Evolutionary conservation across 495 filamentous ascomycete species (phyloP).

Genomic region (Aspergillus egyptiacus): DNA sequence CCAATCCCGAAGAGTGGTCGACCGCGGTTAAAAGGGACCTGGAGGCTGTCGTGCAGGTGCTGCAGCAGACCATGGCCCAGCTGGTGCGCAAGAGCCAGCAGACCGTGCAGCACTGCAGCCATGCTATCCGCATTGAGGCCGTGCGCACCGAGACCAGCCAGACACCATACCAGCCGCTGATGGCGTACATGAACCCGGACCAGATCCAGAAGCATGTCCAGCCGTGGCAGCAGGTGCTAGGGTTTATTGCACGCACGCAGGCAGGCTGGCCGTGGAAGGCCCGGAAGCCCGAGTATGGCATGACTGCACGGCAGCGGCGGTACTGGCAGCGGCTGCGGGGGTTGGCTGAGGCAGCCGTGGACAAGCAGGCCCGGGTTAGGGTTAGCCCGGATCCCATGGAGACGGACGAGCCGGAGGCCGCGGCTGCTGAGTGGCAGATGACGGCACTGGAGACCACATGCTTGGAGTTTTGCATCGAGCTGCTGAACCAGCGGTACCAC

Average conservation of each 20-base stretch:
- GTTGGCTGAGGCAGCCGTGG: background rate
- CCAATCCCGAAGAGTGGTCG: too few relatives aligned
- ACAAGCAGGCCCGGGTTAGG: too few relatives aligned
- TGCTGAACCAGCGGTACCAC: background rate
- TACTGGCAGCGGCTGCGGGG: background rate
- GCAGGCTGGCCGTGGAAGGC: background rate
- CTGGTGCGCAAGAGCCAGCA: slow-evolving; percentile 9
- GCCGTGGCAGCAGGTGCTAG: slow-evolving; percentile 14
- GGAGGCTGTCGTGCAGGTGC: background rate
- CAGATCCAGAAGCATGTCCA: slow-evolving; percentile 7
- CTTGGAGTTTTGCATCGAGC: background rate
- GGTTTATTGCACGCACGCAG: slow-evolving; percentile 15
- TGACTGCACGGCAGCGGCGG: background rate
- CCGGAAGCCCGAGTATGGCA: background rate
- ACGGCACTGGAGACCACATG: background rate
- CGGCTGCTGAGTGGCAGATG: background rate
- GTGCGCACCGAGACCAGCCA: background rate
- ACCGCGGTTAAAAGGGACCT: too few relatives aligned
- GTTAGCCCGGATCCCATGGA: too few relatives aligned
- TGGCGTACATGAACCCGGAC: slow-evolving; percentile 10
- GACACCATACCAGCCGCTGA: slow-evolving; percentile 5
- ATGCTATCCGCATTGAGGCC: background rate
- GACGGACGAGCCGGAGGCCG: background rate
- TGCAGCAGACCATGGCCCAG: slow-evolving; percentile 4
- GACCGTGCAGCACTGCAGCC: slow-evolving; percentile 1